Percentiles rank a stretch among this genome's conserved stretches.
Evolutionary conservation across 2,329 filamentous ascomycete genomes (phyloP).

Genomic region (Arthrobotrys megalospora): DNA sequence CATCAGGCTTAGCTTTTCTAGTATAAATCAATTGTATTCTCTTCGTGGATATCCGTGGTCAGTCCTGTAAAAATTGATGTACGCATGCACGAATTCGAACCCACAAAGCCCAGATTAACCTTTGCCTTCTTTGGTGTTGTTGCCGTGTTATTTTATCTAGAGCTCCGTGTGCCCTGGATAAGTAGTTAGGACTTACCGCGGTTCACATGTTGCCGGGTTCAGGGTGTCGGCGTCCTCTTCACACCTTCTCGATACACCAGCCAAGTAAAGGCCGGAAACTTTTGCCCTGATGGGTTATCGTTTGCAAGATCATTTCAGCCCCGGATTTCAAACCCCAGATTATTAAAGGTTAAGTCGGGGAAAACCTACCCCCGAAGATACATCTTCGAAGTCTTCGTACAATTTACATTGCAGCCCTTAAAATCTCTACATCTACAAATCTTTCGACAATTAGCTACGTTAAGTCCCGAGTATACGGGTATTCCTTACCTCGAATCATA

Average conservation of each 20-base stretch:
- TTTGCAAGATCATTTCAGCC: constrained; percentile 19
- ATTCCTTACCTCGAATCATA: not conserved
- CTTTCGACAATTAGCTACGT: too few relatives aligned
- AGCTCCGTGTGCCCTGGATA: too few relatives aligned
- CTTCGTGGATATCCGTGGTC: too few relatives aligned
- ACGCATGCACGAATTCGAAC: too few relatives aligned
- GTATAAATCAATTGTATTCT: too few relatives aligned
- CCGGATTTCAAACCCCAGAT: constrained; percentile 17
- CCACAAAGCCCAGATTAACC: too few relatives aligned
- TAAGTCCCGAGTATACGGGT: too few relatives aligned
- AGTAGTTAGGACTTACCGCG: constrained; percentile 49
- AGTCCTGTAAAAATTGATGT: too few relatives aligned
- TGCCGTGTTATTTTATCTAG: not conserved
- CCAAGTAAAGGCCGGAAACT: constrained; percentile 25
- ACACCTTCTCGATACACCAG: constrained; percentile 37
- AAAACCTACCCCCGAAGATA: not conserved
- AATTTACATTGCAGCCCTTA: not conserved
- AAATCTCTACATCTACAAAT: not conserved
- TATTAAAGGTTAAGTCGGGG: constrained; percentile 1
- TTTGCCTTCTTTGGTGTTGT: not conserved
- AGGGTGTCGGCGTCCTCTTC: not conserved
- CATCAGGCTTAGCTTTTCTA: too few relatives aligned
- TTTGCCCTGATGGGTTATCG: constrained; percentile 3
- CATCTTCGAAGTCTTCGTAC: not conserved
- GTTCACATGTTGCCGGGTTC: constrained; percentile 22